phyloP scores from a whole-genome alignment of 176 grass and related monocot genomes.

The Oryza punctata region DNA sequence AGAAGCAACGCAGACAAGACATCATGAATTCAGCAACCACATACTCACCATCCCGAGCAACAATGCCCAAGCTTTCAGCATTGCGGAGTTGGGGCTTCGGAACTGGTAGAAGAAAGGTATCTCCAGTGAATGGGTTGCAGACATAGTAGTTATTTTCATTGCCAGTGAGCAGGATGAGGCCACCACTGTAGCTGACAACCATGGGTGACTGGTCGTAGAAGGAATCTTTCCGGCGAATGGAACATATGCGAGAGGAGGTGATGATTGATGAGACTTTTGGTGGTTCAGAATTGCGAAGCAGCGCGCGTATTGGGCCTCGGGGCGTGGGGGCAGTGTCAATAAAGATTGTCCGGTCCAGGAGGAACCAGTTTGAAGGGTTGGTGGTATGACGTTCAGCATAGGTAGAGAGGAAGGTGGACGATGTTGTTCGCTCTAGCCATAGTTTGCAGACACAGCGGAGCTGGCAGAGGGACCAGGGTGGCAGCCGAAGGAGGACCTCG shows the following conservation, averaged over 20 bases:
- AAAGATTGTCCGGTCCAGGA: not conserved
- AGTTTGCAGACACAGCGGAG: not conserved
- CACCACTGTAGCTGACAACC: not conserved
- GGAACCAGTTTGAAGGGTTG: not conserved
- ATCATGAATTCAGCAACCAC: not conserved
- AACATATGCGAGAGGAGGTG: not conserved
- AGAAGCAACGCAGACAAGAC: not conserved
- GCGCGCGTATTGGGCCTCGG: not conserved
- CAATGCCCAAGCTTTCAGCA: not conserved
- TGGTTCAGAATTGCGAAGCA: not conserved
- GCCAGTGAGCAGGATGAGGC: not conserved
- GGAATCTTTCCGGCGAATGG: not conserved
- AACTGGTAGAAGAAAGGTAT: not conserved
- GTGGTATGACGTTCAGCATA: not conserved
- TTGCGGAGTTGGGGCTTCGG: not conserved
- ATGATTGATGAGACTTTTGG: not conserved
- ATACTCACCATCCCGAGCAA: not conserved
- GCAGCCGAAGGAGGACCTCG: not conserved
- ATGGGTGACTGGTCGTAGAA: not conserved
- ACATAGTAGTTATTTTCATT: not conserved
- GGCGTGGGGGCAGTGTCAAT: not conserved
- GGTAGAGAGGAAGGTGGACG: not conserved
- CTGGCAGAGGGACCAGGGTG: not conserved
- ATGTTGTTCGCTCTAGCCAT: not conserved
- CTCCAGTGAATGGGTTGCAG: slow-evolving; percentile 6